phyloP scores from a whole-genome alignment of 495 filamentous ascomycete genomes.

The Penicillium lagena region DNA sequence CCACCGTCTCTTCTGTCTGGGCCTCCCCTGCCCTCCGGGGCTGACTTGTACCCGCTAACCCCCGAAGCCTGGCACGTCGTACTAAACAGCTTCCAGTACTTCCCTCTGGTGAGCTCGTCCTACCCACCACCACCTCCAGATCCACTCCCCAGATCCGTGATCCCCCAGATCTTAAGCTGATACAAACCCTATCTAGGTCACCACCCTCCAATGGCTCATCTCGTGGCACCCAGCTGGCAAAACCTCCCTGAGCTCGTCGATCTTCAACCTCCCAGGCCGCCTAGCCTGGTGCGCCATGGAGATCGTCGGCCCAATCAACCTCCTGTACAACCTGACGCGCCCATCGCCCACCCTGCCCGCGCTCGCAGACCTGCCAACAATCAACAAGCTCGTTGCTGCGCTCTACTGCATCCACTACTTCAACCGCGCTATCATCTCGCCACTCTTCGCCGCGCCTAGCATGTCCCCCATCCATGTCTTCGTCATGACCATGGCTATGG shows the following conservation, averaged over 20 bases:
- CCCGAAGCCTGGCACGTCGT: slow-evolving; percentile 43
- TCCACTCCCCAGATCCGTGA: background rate
- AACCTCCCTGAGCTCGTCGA: slow-evolving; percentile 60
- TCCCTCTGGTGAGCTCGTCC: slow-evolving; percentile 30
- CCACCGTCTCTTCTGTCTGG: slow-evolving; percentile 13
- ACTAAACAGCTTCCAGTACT: slow-evolving; percentile 44
- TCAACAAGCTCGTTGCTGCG: slow-evolving; percentile 26
- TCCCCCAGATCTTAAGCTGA: too few relatives aligned
- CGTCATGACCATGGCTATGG: slow-evolving; percentile 52
- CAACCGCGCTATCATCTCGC: slow-evolving; percentile 79
- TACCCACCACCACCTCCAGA: background rate
- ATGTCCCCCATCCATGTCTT: slow-evolving; percentile 80
- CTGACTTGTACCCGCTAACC: slow-evolving; percentile 44
- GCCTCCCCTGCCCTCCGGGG: slow-evolving; percentile 11
- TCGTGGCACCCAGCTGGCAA: slow-evolving; percentile 74
- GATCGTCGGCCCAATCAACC: slow-evolving; percentile 62
- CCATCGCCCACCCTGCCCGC: slow-evolving; percentile 28
- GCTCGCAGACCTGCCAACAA: slow-evolving; percentile 13
- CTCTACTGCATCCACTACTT: slow-evolving; percentile 67
- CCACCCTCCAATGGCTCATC: slow-evolving; percentile 55
- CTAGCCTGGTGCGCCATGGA: slow-evolving; percentile 88
- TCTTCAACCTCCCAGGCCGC: slow-evolving; percentile 82
- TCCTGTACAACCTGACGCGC: slow-evolving; percentile 72
- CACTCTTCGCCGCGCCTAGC: slow-evolving; percentile 71
- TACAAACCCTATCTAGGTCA: slow-evolving; percentile 31